Base-by-base conservation (phyloP, 805 yeast genomes). In the Hanseniaspora clermontiae region DNA sequence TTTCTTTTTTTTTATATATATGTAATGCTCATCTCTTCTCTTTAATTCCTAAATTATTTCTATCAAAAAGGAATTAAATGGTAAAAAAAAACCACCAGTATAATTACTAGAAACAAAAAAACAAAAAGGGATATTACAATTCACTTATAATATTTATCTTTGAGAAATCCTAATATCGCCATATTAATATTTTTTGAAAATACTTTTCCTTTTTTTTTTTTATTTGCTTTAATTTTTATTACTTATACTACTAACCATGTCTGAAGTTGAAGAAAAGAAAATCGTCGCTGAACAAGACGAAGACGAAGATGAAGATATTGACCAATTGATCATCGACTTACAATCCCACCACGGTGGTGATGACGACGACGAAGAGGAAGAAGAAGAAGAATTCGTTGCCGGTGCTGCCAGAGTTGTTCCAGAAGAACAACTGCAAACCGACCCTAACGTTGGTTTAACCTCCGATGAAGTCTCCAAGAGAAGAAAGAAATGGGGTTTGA, bases 401-500 rank as follows among this genome's bases (percentile, higher is more conserved):
- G 77, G 77, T 61, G 75, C 81, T 59, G 80, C 82, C 71, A 81
- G 83, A 72, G 84, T 85, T 59, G 88, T 87, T 55, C 95, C 95
- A 57, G 95, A 88, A 66, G 93, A 84, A 68, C 73, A 85, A 63
- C 77, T 87, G 66, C 83, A 84, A 72, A 87, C 96, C 60, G 87
- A 84, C 75, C 89, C 90, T 55, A 69, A 80, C 53, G 69, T 69
- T 64, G 96, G 96, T 80, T 79, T 87, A 67, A 70, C 83, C 60
- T 73, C 80, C 59, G 95, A 84, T 48, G 95, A 87, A 72, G 95
- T 86, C 59, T 57, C 71, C 68, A 82, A 77, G 72, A 83, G 96
- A 79, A 80, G 95, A 76, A 87, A 86, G 86, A 86, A 83, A 80
- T 87, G 73, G 68, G 96, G 96, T 78, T 74, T 80, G 62, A 87